Evolutionary conservation across 2,329 filamentous ascomycete species (phyloP), one percentile per base, ranked within the genome.

Genomic region (Pyricularia pennisetigena): DNA sequence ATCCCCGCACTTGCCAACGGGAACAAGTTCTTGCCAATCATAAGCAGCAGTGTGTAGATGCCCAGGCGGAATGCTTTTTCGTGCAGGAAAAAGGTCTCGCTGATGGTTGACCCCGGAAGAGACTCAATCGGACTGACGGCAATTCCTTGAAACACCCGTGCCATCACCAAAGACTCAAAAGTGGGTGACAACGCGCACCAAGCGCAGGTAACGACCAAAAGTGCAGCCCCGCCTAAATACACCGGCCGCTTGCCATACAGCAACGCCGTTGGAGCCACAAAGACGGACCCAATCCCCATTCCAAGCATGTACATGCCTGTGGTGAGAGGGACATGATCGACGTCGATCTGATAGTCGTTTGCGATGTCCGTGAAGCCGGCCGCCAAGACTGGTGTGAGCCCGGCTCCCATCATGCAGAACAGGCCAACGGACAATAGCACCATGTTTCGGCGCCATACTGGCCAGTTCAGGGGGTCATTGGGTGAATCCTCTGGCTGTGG

Each of bases 251-350:
- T 98, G 1, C 94, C 95, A 69, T 82, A 97, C 0, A 97, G 76
- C 70, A 98, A 97, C 32, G 94, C 94, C 0, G 94, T 97, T 0
- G 94, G 95, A 0, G 92, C 95, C 73, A 91, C 89, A 67, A 98
- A 75, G 7, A 97, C 89, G 23, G 89, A 93, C 1, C 94, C 94
- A 0, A 97, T 73, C 1, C 94, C 94, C 57, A 98, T 81, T 0
- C 95, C 95, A 86, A 97, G 84, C 94, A 98, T 97, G 80, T 93
- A 97, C 16, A 97, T 80, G 0, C 94, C 94, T 0, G 94, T 97
- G 0, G 94, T 98, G 69, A 97, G 82, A 2, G 94, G 90, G 4
- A 97, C 93, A 67, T 85, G 79, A 32, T 92, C 86, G 20, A 91
- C 87, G 0, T 86, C 82, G 26, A 97, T 86, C 69, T 84, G 70